These are phyloP conservation scores for Daldinia childiae DNA, from an alignment of 495 filamentous ascomycete genomes.

Conservation along the genomic window DNA sequence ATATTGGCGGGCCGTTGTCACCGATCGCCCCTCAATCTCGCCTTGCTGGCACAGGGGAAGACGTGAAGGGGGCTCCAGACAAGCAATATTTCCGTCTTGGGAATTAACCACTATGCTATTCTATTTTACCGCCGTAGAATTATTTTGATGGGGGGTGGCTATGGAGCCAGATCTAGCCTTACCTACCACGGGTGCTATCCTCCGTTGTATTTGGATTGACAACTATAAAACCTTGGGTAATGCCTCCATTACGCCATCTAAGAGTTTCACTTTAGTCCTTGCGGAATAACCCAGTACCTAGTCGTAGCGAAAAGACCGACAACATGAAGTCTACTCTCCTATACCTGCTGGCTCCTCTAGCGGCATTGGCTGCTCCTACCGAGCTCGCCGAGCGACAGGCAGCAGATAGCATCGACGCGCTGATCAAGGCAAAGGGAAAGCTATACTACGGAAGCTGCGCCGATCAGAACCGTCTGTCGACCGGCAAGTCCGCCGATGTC, in stretches of 20 bases:
- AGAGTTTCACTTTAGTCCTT: neutral
- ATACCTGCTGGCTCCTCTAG: constrained; percentile 48
- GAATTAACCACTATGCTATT: constrained; percentile 32
- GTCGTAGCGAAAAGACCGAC: constrained; percentile 21
- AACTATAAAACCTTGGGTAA: constrained; percentile 30
- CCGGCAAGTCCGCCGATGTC: constrained; percentile 62
- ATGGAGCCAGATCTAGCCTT: constrained; percentile 32
- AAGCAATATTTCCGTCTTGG: constrained; percentile 34
- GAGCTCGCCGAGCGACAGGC: constrained; percentile 53
- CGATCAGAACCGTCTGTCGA: constrained; percentile 62
- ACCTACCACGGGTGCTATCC: constrained; percentile 27
- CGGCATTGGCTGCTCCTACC: constrained; percentile 45
- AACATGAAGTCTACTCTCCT: constrained; percentile 56
- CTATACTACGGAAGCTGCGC: constrained; percentile 66
- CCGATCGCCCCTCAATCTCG: constrained; percentile 33
- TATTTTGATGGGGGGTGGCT: constrained; percentile 21
- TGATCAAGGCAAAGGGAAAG: constrained; percentile 69
- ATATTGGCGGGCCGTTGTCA: constrained; percentile 34
- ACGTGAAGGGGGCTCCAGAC: constrained; percentile 12
- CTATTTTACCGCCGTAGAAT: constrained; percentile 39
- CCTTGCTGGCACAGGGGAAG: constrained; percentile 16
- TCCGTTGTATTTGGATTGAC: constrained; percentile 24
- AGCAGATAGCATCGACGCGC: constrained; percentile 59
- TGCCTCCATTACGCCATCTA: constrained; percentile 15
- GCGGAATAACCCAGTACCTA: constrained; percentile 2